Conservation (phyloP, 202 grass and related monocot species). For the Zizania palustris region DNA sequence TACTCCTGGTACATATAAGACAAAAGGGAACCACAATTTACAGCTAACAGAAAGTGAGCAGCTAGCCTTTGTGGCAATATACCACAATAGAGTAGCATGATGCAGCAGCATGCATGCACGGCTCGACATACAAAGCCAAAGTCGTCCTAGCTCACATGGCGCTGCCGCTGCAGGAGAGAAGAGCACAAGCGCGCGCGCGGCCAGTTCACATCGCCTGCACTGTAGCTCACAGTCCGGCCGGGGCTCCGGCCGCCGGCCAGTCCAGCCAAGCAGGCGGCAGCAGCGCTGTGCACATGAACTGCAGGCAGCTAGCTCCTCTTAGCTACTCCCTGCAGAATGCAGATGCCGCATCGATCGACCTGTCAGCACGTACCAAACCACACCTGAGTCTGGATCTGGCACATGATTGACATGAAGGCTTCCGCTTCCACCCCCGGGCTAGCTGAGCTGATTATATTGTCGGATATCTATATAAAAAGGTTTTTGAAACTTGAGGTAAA, state of each 20-base stretch:
- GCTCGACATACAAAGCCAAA: neutral
- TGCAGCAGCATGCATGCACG: neutral
- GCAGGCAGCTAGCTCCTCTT: neutral
- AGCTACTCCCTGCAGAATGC: neutral
- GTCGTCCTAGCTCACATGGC: constrained; percentile 30
- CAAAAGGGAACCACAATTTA: neutral
- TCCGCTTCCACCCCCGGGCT: too few relatives aligned
- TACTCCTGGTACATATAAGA: neutral
- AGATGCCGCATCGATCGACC: constrained; percentile 21
- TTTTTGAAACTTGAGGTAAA: too few relatives aligned
- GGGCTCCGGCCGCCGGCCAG: neutral
- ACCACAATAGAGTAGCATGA: too few relatives aligned
- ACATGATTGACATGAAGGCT: neutral
- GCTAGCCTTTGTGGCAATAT: neutral
- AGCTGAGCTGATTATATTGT: too few relatives aligned
- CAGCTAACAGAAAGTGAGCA: neutral
- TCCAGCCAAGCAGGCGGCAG: constrained; percentile 7
- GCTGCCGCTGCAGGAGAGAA: neutral
- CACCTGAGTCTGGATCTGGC: constrained; percentile 44
- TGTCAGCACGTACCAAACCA: constrained; percentile 9
- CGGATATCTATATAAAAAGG: too few relatives aligned
- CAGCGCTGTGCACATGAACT: constrained; percentile 44
- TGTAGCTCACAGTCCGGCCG: constrained; percentile 35
- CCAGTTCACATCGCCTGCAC: constrained; percentile 18
- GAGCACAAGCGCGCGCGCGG: neutral